Evolutionary conservation across 2,329 filamentous ascomycete genomes (phyloP).

Genomic region (Sporothrix pallida): DNA sequence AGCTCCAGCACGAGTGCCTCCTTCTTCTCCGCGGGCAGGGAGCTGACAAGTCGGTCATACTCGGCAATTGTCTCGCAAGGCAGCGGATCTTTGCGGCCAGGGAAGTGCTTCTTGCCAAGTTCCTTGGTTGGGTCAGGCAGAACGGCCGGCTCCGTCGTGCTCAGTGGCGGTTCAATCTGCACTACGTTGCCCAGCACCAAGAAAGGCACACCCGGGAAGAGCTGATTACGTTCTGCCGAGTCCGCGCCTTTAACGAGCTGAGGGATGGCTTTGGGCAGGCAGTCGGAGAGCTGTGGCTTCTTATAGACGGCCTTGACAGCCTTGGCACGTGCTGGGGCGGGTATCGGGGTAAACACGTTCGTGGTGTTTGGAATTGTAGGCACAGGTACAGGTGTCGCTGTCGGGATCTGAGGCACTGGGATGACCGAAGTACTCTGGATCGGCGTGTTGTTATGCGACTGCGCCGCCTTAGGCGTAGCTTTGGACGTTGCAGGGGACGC

Average conservation of each 20-base stretch:
- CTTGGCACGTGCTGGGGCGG: constrained; percentile 26
- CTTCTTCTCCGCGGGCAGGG: constrained; percentile 34
- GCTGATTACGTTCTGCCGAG: constrained; percentile 34
- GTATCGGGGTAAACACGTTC: too few relatives aligned
- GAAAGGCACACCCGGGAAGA: constrained; percentile 36
- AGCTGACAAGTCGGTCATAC: constrained; percentile 36
- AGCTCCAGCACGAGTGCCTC: constrained; percentile 36
- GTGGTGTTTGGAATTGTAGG: not conserved
- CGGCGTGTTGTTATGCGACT: not conserved
- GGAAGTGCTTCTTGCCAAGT: constrained; percentile 36
- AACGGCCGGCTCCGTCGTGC: constrained; percentile 35
- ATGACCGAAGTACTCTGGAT: not conserved
- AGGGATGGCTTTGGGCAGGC: constrained; percentile 29
- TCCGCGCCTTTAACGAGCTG: constrained; percentile 35
- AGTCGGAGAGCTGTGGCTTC: constrained; percentile 26
- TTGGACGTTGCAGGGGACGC: not conserved
- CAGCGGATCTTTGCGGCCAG: constrained; percentile 35
- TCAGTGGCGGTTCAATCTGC: constrained; percentile 36
- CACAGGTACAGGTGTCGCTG: constrained; percentile 13
- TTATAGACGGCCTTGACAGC: constrained; percentile 15
- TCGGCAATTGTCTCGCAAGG: constrained; percentile 39
- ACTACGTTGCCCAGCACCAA: constrained; percentile 36
- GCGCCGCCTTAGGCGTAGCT: not conserved
- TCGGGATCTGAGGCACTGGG: not conserved
- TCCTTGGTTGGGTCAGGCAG: constrained; percentile 39